Conservation (phyloP, 73 alveolate genomes). For the Blepharisma stoltei region DNA sequence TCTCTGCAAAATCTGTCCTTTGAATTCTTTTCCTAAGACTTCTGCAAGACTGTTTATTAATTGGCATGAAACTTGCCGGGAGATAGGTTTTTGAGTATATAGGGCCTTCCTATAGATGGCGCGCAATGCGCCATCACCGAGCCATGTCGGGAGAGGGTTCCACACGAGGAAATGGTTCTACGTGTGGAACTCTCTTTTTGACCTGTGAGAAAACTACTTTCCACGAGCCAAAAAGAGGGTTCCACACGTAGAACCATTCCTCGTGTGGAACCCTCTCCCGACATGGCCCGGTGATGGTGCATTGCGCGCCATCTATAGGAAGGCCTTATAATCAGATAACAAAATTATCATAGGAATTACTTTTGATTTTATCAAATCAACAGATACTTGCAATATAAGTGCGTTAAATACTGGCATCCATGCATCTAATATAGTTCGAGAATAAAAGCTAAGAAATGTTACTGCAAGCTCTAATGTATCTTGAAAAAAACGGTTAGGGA, state of each 20-base stretch:
- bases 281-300: too few species aligned
- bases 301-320: too few species aligned
- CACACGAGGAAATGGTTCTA: too few species aligned
- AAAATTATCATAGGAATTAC: constrained; percentile 2
- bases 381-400: not conserved
- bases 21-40: constrained; percentile 20
- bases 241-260: too few species aligned
- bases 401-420: constrained; percentile 14
- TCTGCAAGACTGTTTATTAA: not conserved
- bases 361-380: not conserved
- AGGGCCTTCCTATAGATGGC: too few species aligned
- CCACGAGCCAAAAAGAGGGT: too few species aligned
- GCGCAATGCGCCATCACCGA: too few species aligned
- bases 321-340: constrained; percentile 20
- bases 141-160: too few species aligned
- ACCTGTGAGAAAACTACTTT: too few species aligned
- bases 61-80: not conserved
- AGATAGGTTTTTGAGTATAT: constrained; percentile 9
- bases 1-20: constrained; percentile 9
- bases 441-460: constrained; percentile 4
- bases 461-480: not conserved
- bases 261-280: too few species aligned
- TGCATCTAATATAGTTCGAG: not conserved
- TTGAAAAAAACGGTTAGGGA: not conserved
- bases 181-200: too few species aligned